phyloP scores from a whole-genome alignment of 768 basidiomycete genomes.

The Sporobolomyces roseus region DNA sequence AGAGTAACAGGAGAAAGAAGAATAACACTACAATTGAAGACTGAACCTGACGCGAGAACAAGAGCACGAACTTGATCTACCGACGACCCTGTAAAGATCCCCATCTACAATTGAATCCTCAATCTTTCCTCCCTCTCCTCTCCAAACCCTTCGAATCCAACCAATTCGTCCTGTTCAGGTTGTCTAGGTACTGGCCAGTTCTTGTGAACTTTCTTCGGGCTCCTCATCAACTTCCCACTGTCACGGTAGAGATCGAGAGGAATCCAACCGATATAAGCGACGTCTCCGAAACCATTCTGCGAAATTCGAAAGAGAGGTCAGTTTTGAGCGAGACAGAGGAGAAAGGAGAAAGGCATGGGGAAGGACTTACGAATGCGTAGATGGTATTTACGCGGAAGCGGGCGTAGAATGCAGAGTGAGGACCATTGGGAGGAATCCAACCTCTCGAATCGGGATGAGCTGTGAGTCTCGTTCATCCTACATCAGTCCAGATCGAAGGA shows the following conservation, averaged over 20 bases:
- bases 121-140: neutral
- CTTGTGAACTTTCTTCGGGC: slow-evolving; percentile 16
- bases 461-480: too few relatives aligned
- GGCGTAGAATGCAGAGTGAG: slow-evolving; percentile 38
- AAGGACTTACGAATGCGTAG: slow-evolving; percentile 35
- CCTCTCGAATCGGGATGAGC: slow-evolving; percentile 38
- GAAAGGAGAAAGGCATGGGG: neutral
- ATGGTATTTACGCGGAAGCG: slow-evolving; percentile 35
- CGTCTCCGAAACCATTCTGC: slow-evolving; percentile 40
- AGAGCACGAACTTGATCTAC: neutral
- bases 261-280: slow-evolving; percentile 42
- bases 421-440: slow-evolving; percentile 32
- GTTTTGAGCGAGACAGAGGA: neutral
- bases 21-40: neutral
- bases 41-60: neutral
- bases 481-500: neutral
- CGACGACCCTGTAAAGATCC: neutral
- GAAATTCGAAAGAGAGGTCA: neutral
- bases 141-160: neutral
- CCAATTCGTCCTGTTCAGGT: slow-evolving; percentile 19
- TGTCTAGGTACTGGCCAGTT: slow-evolving; percentile 36
- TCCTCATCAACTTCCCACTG: slow-evolving; percentile 26
- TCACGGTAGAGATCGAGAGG: slow-evolving; percentile 41
- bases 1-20: too few relatives aligned
- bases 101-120: slow-evolving; percentile 14